These are phyloP conservation scores for Tolypocladium album DNA, from an alignment of 2,329 filamentous ascomycete species.

Conservation along the genomic window DNA sequence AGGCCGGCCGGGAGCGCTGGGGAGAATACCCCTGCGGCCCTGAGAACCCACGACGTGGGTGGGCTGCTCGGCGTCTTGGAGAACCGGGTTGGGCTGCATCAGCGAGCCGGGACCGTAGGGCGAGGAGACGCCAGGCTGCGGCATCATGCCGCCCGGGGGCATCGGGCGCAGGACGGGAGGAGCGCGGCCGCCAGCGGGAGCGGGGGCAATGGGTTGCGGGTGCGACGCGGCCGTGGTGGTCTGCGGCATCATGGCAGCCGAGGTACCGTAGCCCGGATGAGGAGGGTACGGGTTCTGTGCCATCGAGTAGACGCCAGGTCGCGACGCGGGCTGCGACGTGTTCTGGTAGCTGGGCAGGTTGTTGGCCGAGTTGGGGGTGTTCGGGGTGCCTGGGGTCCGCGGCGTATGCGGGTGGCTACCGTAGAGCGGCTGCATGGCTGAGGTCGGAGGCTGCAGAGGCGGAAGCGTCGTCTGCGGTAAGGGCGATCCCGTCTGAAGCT, in stretches of 20 bases:
- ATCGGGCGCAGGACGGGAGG: constrained; percentile 58
- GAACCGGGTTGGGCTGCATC: constrained; percentile 45
- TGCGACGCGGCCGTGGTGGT: constrained; percentile 56
- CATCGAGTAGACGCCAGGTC: constrained; percentile 43
- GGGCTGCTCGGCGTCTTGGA: constrained; percentile 52
- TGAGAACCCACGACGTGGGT: constrained; percentile 94
- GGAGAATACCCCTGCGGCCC: constrained; percentile 81
- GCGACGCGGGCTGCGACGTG: constrained; percentile 34
- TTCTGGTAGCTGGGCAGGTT: constrained; percentile 44
- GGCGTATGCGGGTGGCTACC: constrained; percentile 51
- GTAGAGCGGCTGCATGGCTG: constrained; percentile 36
- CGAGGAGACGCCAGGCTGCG: constrained; percentile 44
- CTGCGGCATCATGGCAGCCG: constrained; percentile 54
- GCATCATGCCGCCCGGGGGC: constrained; percentile 55
- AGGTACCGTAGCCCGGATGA: constrained; percentile 44
- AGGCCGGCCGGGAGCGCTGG: constrained; percentile 78
- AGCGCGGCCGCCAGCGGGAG: constrained; percentile 45
- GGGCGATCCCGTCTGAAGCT: constrained; percentile 35
- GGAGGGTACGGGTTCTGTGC: constrained; percentile 44
- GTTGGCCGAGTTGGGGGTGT: constrained; percentile 44
- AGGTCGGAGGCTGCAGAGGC: constrained; percentile 38
- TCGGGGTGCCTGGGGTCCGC: constrained; percentile 51
- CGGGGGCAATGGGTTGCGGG: constrained; percentile 66
- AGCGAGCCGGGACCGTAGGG: constrained; percentile 49
- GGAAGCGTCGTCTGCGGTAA: constrained; percentile 46